Percentiles rank a stretch among this genome's conserved stretches.
These are phyloP conservation scores for Suillus weaverae DNA, from an alignment of 768 basidiomycete species.

Conservation along the genomic window DNA sequence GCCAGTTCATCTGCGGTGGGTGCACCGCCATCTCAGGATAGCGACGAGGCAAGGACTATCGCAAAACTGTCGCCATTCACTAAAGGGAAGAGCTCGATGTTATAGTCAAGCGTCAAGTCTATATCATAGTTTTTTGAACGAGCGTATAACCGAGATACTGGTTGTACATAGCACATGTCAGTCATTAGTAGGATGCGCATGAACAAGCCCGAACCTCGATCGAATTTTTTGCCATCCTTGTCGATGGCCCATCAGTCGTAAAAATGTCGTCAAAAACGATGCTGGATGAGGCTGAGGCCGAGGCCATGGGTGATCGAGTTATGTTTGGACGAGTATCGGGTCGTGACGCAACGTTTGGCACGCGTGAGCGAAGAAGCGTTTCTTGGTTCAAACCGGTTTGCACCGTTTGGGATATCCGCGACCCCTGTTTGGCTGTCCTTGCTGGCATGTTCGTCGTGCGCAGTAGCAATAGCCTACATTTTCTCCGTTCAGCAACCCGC, in stretches of 20 bases:
- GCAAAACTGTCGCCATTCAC: slow-evolving; percentile 69
- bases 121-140: slow-evolving; percentile 90
- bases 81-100: slow-evolving; percentile 86
- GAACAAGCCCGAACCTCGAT: slow-evolving; percentile 64
- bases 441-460: background rate
- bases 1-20: slow-evolving; percentile 61
- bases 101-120: slow-evolving; percentile 92
- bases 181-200: background rate
- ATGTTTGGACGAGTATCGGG: background rate
- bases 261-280: slow-evolving; percentile 95
- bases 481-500: background rate
- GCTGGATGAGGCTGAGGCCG: slow-evolving; percentile 61
- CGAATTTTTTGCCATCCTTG: slow-evolving; percentile 95
- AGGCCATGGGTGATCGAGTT: slow-evolving; percentile 36
- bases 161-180: slow-evolving; percentile 12
- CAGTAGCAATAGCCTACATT: background rate
- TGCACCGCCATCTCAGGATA: slow-evolving; percentile 53
- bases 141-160: slow-evolving; percentile 91
- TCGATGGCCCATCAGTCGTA: slow-evolving; percentile 79
- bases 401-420: background rate
- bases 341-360: background rate
- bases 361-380: background rate
- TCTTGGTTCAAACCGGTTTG: background rate
- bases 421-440: background rate
- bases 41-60: slow-evolving; percentile 81